Base-by-base conservation (phyloP, 2,329 filamentous ascomycete species). In the Pseudovirgaria hyperparasitica region DNA sequence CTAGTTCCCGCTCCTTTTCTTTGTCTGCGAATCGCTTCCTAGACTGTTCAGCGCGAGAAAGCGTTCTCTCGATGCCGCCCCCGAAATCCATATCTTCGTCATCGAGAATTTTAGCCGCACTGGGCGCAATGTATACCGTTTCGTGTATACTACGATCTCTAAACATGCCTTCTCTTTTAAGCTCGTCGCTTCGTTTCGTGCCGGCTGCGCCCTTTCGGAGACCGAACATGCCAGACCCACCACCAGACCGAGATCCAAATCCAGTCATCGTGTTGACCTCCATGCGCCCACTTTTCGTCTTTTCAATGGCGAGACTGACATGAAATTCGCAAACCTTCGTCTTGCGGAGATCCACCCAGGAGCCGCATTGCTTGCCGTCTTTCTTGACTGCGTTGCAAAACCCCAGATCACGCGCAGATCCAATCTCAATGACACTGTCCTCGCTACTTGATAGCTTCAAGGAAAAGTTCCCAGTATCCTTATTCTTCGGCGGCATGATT, bases 301-400 rank as follows among this genome's bases (percentile, higher is more conserved):
- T 86, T 29, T 75, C 70, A 3, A 96, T 60, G 15, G 82, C 77
- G 15, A 82, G 62, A 41, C 92, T 85, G 39, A 92, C 73, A 53
- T 98, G 90, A 41, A 79, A 98, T 38, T 93, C 85, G 57, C 90
- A 98, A 48, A 80, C 82, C 41, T 92, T 76, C 0, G 86, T 93
- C 42, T 85, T 82, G 28, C 84, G 74, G 38, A 71, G 73, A 52
- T 98, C 87, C 33, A 98, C 67, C 90, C 90, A 98, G 16, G 70
- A 60, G 18, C 70, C 73, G 52, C 90, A 98, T 24, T 68, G 59
- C 30, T 80, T 69, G 20, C 90, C 87, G 46, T 94, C 84, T 45
- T 81, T 87, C 49, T 81, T 84, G 36, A 84, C 61, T 5, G 76
- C 73, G 47, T 86, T 84, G 57, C 90, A 98, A 49, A 79, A 92